A percentile compares a stretch with the other conserved stretches of the same genome.
Evolutionary conservation across 441 rosid genomes (phyloP).

Genomic region (Metrosideros polymorpha): DNA sequence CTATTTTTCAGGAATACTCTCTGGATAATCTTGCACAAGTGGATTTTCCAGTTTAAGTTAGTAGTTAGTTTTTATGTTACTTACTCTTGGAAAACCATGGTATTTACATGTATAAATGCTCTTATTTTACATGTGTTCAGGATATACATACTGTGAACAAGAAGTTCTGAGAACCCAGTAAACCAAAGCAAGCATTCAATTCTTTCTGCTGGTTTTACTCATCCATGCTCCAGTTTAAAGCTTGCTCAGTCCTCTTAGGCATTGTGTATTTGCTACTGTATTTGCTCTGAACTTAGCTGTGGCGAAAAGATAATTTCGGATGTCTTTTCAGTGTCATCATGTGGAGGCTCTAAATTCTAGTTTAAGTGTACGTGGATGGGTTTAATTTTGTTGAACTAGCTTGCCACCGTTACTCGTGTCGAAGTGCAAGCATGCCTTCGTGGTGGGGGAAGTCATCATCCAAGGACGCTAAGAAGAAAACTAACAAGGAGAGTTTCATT

Average conservation of each 20-base stretch:
- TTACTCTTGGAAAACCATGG: background rate
- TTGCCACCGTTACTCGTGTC: background rate
- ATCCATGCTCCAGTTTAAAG: background rate
- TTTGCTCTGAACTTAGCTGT: background rate
- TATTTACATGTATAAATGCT: background rate
- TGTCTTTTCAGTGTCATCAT: background rate
- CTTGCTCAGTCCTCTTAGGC: background rate
- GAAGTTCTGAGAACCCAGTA: background rate
- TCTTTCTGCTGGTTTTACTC: background rate
- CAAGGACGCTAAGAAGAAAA: constrained; percentile 55
- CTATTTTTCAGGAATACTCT: background rate
- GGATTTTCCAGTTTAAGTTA: background rate
- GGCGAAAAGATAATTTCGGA: background rate
- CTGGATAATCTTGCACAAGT: background rate
- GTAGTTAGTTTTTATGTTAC: background rate
- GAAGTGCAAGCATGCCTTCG: constrained; percentile 41
- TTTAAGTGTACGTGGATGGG: background rate
- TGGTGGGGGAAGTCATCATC: constrained; percentile 66
- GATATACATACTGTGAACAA: background rate
- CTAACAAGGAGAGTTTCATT: constrained; percentile 42
- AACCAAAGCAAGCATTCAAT: background rate
- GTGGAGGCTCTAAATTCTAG: background rate
- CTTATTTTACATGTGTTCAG: background rate
- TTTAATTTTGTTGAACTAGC: constrained; percentile 13
- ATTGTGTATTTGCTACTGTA: background rate